A percentile compares a stretch with the other conserved stretches of the same genome.
These are phyloP conservation scores for Kodamaea fukazawae DNA, from an alignment of 805 yeast genomes.

Conservation along the genomic window DNA sequence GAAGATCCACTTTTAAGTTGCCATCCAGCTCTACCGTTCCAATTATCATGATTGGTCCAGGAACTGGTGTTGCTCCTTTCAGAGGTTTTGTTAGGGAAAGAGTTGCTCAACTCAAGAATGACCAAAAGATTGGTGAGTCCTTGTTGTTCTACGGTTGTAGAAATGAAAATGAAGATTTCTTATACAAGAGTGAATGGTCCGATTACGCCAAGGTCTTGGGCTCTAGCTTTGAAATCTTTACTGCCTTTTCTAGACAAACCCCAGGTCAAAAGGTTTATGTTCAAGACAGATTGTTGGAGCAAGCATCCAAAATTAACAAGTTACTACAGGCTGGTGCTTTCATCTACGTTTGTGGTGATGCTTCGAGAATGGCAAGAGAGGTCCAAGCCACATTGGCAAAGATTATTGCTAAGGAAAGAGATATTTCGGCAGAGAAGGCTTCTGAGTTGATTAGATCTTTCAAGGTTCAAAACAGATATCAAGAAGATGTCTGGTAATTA, in stretches of 20 bases:
- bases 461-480: constrained; percentile 84
- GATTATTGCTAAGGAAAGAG: constrained; percentile 62
- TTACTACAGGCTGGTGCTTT: constrained; percentile 69
- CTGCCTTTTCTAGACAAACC: constrained; percentile 83
- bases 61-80: constrained; percentile 98
- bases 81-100: constrained; percentile 93
- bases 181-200: constrained; percentile 90
- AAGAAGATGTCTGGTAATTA: constrained; percentile 92
- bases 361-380: constrained; percentile 91
- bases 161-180: constrained; percentile 70
- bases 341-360: constrained; percentile 96
- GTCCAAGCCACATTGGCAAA: constrained; percentile 69
- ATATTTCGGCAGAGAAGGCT: constrained; percentile 65
- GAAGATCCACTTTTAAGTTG: constrained; percentile 91
- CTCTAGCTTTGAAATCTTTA: constrained; percentile 62
- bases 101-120: constrained; percentile 41
- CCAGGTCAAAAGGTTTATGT: constrained; percentile 66
- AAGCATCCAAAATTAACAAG: constrained; percentile 52
- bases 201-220: constrained; percentile 62
- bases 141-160: constrained; percentile 87
- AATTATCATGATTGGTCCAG: constrained; percentile 92
- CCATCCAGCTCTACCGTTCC: constrained; percentile 85
- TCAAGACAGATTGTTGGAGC: constrained; percentile 68
- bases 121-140: constrained; percentile 57
- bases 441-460: constrained; percentile 72